Percentiles rank a stretch among this genome's conserved stretches.
Evolutionary conservation across 371 early-diverging fungal genomes (phyloP).

Genomic region (Apophysomyces elegans): DNA sequence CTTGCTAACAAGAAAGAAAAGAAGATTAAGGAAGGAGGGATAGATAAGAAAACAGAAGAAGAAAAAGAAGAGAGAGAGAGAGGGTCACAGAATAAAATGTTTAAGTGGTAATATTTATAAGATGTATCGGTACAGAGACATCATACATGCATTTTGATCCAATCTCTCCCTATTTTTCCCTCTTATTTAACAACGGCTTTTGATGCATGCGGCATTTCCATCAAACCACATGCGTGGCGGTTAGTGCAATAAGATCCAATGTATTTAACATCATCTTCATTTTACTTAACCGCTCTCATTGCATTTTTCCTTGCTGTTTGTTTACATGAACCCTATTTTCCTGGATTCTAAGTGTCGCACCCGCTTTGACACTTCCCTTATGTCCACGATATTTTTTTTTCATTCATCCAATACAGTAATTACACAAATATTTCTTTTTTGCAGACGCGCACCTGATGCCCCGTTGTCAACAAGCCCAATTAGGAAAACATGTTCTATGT

Average conservation of each 20-base stretch:
- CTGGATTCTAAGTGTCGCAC: not conserved
- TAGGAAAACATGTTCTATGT: not conserved
- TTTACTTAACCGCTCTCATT: not conserved
- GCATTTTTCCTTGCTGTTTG: not conserved
- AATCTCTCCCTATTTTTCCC: not conserved
- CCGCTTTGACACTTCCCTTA: too few species aligned
- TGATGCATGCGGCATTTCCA: not conserved
- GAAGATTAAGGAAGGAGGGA: not conserved
- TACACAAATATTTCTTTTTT: not conserved
- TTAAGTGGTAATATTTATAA: slow-evolving; percentile 10
- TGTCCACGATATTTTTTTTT: too few species aligned
- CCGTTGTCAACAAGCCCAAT: not conserved
- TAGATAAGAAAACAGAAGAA: slow-evolving; percentile 2
- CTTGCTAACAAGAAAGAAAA: not conserved
- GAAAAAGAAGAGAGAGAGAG: slow-evolving; percentile 4
- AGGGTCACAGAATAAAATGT: not conserved
- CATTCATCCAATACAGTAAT: too few species aligned
- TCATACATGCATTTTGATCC: slow-evolving; percentile 7
- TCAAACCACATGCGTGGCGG: slow-evolving; percentile 5
- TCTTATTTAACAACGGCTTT: slow-evolving; percentile 1
- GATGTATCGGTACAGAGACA: not conserved
- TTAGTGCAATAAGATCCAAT: not conserved
- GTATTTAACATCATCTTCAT: not conserved
- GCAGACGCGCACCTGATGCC: not conserved
- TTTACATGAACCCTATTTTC: not conserved